Percentiles rank a stretch among this genome's conserved stretches.
These are phyloP conservation scores for Camelina hispida DNA, from an alignment of 345 rosid species.

Conservation along the genomic window DNA sequence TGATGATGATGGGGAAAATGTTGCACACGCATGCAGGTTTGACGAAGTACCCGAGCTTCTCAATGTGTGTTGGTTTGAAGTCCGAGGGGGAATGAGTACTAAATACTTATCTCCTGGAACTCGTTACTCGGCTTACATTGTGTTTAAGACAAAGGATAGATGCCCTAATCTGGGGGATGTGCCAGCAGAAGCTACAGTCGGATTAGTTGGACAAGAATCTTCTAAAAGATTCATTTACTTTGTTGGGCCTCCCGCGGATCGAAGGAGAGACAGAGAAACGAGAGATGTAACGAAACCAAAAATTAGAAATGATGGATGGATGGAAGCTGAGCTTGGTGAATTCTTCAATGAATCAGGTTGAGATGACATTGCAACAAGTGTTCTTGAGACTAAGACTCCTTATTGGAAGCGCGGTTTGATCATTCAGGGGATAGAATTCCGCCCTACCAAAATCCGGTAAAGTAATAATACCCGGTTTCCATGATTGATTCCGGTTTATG, in stretches of 20 bases:
- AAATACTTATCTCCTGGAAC: conserved; percentile 5
- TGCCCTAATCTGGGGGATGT: conserved; percentile 19
- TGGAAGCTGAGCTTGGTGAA: conserved; percentile 24
- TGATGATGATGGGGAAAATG: not conserved
- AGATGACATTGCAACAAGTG: not conserved
- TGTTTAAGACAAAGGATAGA: conserved; percentile 15
- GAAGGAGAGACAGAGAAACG: not conserved
- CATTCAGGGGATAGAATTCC: conserved; percentile 34
- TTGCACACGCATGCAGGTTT: not conserved
- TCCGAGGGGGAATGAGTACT: not conserved
- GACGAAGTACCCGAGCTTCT: conserved; percentile 12
- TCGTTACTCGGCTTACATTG: conserved; percentile 32
- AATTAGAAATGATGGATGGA: conserved; percentile 15
- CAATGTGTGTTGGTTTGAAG: conserved; percentile 25
- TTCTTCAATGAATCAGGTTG: conserved; percentile 16
- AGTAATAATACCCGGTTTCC: not conserved
- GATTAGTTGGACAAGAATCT: conserved; percentile 3
- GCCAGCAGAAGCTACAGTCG: not conserved
- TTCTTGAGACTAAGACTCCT: conserved; percentile 48
- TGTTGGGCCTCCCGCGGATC: not conserved
- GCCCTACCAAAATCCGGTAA: not conserved
- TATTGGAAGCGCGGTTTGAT: conserved; percentile 48
- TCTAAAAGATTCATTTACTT: not conserved
- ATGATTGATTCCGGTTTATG: not conserved
- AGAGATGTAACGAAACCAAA: conserved; percentile 17